Percentiles rank a stretch among this genome's conserved stretches.
These are phyloP conservation scores for Lavandula angustifolia DNA, from an alignment of 257 asterid species.

Conservation along the genomic window DNA sequence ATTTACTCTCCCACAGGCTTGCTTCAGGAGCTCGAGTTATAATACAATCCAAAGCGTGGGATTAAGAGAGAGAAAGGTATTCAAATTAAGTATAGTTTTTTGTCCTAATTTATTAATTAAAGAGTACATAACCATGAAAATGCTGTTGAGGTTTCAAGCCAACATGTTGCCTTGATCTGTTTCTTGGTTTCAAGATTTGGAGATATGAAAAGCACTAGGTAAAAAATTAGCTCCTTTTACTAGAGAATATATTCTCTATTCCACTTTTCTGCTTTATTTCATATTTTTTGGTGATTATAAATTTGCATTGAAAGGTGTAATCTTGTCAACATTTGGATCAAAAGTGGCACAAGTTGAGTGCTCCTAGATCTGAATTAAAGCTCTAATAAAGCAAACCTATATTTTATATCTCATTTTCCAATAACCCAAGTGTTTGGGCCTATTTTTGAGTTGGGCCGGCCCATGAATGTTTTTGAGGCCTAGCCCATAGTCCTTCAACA, in stretches of 20 bases:
- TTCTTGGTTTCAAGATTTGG: conserved; percentile 19
- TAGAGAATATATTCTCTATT: conserved; percentile 30
- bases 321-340: background rate
- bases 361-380: conserved; percentile 32
- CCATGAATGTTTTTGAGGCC: too few relatives aligned
- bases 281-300: conserved; percentile 13
- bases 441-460: too few relatives aligned
- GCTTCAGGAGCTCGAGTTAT: conserved; percentile 98
- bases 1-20: conserved; percentile 56
- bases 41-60: conserved; percentile 52
- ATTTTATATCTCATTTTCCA: background rate
- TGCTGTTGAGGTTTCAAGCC: background rate
- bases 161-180: conserved; percentile 8
- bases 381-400: background rate
- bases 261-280: conserved; percentile 26
- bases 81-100: background rate
- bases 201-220: conserved; percentile 9
- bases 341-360: conserved; percentile 16
- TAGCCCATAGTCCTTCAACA: too few relatives aligned
- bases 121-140: conserved; percentile 13
- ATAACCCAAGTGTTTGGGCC: background rate
- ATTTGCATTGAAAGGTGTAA: conserved; percentile 28
- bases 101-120: background rate
- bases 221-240: conserved; percentile 17
- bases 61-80: conserved; percentile 6